Base-by-base conservation (phyloP, 148 eudicot species). In the Chenopodium quinoa region DNA sequence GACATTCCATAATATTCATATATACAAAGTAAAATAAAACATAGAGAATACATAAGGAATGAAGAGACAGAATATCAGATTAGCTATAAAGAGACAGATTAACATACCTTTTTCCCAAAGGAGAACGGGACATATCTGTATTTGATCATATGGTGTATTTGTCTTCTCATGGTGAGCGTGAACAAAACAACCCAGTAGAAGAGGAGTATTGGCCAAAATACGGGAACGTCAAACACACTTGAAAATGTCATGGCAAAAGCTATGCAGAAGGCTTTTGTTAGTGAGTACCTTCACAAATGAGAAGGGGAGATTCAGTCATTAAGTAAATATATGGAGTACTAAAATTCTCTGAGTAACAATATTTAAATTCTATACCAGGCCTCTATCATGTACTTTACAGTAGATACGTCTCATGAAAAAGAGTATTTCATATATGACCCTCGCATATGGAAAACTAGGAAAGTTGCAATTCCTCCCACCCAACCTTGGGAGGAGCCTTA, bases 81-180 rank as follows among this genome's bases (percentile, higher is more conserved):
- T 22, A 75, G n/a, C 47, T 7, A 54, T 73, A 46, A 14, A 22
- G n/a, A 54, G 11, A 23, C 20, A 47, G 19, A 44, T 56, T 63
- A 40, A 2, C 29, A 73, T 84, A 90, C 92, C 91, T 83, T 89
- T 87, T 90, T 90, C 82, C 92, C 92, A 65, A 88, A 84, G 65
- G 92, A 73, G 79, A 90, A 88, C 2, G 92, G 92, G 66, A 90
- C 90, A 68, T 90, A 90, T 88, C 84, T 90, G 85, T 87, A 87
- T 76, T 85, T 90, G 78, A 88, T 86, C 92, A 90, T 90, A 84
- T 90, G 92, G 17, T 85, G 87, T 87, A 90, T 88, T 70, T 90
- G 92, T 82, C 87, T 83, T 82, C 88, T 90, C 91, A 90, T 90
- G 82, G 92, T 90, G 73, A 88, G 87, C 10, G 92, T 87, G 84